Percentiles rank a stretch among this genome's conserved stretches.
Evolutionary conservation across 257 asterid species (phyloP).

Genomic region (Buddleja alternifolia): DNA sequence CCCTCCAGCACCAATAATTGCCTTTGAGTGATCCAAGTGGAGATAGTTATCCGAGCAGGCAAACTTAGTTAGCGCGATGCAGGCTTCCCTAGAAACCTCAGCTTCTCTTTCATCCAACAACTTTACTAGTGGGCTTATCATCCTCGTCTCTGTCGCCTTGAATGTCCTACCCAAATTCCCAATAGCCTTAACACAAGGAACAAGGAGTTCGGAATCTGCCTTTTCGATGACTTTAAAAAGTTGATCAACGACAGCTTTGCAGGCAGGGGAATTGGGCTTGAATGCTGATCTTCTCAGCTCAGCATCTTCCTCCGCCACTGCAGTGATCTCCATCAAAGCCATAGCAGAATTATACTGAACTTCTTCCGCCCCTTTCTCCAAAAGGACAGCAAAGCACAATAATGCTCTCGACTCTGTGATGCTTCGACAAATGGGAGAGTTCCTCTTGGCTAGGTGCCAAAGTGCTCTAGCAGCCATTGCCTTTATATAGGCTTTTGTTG

Average conservation of each 20-base stretch:
- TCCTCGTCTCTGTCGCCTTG: slow-evolving; percentile 48
- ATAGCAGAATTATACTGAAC: slow-evolving; percentile 54
- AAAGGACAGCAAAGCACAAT: slow-evolving; percentile 50
- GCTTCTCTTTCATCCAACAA: slow-evolving; percentile 44
- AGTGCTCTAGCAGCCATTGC: slow-evolving; percentile 68
- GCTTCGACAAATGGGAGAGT: slow-evolving; percentile 52
- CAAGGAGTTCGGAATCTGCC: slow-evolving; percentile 35
- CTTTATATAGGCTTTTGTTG: slow-evolving; percentile 50
- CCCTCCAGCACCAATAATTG: slow-evolving; percentile 49
- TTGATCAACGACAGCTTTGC: slow-evolving; percentile 46
- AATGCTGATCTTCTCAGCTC: slow-evolving; percentile 46
- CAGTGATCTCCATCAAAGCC: slow-evolving; percentile 58
- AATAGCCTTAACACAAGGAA: slow-evolving; percentile 44
- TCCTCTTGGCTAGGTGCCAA: slow-evolving; percentile 50
- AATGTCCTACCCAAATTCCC: slow-evolving; percentile 53
- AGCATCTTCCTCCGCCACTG: slow-evolving; percentile 42
- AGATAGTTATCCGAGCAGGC: slow-evolving; percentile 49
- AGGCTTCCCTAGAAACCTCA: slow-evolving; percentile 40
- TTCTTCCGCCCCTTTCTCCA: slow-evolving; percentile 50
- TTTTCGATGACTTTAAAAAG: slow-evolving; percentile 36
- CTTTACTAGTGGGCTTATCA: slow-evolving; percentile 46
- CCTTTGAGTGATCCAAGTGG: slow-evolving; percentile 45
- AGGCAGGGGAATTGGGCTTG: slow-evolving; percentile 48
- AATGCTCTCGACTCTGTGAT: slow-evolving; percentile 59
- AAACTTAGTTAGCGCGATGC: slow-evolving; percentile 45